Conservation (phyloP, 2,329 filamentous ascomycete species). For the Aspergillus eucalypticola region DNA sequence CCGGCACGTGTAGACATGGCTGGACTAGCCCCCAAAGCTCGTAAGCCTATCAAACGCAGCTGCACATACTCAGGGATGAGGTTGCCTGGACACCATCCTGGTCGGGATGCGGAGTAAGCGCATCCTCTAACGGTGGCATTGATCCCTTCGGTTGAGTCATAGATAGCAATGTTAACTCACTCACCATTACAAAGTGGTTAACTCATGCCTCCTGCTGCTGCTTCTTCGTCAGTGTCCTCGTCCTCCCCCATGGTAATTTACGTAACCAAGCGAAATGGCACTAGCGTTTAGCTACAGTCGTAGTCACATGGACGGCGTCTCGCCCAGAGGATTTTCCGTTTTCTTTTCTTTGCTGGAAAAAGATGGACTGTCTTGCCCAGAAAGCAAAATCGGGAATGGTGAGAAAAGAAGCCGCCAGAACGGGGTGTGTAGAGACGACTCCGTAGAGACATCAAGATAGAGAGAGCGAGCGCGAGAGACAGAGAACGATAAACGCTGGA, state of each 20-base stretch:
- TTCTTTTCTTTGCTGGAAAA: neutral
- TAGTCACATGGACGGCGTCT: neutral
- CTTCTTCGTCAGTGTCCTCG: neutral
- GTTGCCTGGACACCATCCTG: slow-evolving; percentile 6
- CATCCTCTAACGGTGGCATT: slow-evolving; percentile 1
- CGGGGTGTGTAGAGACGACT: neutral
- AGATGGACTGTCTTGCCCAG: neutral
- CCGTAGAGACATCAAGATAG: neutral
- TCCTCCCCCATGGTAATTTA: neutral
- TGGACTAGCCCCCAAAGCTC: slow-evolving; percentile 8
- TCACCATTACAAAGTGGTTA: too few species aligned
- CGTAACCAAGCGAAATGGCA: slow-evolving; percentile 1
- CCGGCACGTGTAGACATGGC: slow-evolving; percentile 23
- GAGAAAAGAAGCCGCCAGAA: neutral
- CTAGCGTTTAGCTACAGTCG: neutral
- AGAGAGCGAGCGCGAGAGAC: too few species aligned
- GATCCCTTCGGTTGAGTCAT: neutral
- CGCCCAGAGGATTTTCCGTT: neutral
- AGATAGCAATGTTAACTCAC: neutral
- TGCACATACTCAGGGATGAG: slow-evolving; percentile 5
- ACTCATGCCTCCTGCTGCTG: too few species aligned
- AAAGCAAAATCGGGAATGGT: neutral
- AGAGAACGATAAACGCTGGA: neutral
- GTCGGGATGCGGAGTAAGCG: slow-evolving; percentile 2
- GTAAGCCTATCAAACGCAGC: slow-evolving; percentile 12